These are phyloP conservation scores for Excoecaria agallocha DNA, from an alignment of 345 rosid species.

Conservation along the genomic window DNA sequence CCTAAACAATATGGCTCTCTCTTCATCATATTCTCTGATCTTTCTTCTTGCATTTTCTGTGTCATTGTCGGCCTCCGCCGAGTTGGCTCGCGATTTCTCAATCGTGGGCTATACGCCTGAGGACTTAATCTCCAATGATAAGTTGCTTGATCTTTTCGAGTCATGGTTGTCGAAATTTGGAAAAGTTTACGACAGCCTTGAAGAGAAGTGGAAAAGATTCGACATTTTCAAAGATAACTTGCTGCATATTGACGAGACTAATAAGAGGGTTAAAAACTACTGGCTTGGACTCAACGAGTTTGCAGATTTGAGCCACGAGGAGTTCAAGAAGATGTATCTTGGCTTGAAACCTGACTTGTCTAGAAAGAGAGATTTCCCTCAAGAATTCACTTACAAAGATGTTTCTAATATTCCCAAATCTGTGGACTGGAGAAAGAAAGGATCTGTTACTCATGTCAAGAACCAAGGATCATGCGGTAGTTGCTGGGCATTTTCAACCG, in stretches of 20 bases:
- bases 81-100: conserved; percentile 28
- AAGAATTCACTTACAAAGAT: conserved; percentile 20
- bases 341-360: conserved; percentile 21
- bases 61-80: not conserved
- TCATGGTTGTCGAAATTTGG: conserved; percentile 24
- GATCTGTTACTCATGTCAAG: conserved; percentile 29
- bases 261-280: conserved; percentile 27
- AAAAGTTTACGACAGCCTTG: conserved; percentile 23
- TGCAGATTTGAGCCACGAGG: conserved; percentile 28
- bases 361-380: not conserved
- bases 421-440: conserved; percentile 34
- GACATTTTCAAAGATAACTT: conserved; percentile 31
- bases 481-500: conserved; percentile 37
- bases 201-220: conserved; percentile 28
- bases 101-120: conserved; percentile 28
- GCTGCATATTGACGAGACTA: conserved; percentile 32
- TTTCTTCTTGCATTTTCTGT: conserved; percentile 8
- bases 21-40: not conserved
- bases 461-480: conserved; percentile 37
- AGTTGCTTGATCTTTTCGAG: conserved; percentile 29
- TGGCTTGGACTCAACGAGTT: conserved; percentile 34
- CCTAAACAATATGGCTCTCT: conserved; percentile 11
- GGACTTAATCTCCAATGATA: conserved; percentile 26
- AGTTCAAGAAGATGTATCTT: conserved; percentile 27
- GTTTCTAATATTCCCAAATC: conserved; percentile 21